Percentiles rank a stretch among this genome's conserved stretches.
phyloP scores from a whole-genome alignment of 768 basidiomycete species.

The Postia placenta region DNA sequence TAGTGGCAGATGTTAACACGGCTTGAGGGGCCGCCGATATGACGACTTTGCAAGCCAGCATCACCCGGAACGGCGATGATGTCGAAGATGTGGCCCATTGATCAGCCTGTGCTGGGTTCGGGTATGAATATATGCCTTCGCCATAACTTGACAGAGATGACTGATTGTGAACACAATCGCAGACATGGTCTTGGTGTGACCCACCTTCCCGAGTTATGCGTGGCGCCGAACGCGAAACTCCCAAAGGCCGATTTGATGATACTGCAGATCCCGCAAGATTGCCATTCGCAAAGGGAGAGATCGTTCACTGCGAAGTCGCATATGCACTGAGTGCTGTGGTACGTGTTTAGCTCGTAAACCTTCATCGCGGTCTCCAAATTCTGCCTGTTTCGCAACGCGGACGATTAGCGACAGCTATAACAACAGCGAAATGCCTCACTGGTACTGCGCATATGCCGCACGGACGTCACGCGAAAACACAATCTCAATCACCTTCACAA shows the following conservation, averaged over 20 bases:
- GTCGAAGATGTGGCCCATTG: slow-evolving; percentile 59
- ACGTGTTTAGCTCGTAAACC: slow-evolving; percentile 48
- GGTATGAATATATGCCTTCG: slow-evolving; percentile 57
- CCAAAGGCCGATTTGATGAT: slow-evolving; percentile 53
- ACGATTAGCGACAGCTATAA: no score
- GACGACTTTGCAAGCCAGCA: slow-evolving; percentile 52
- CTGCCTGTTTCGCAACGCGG: slow-evolving; percentile 3
- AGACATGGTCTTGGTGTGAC: slow-evolving; percentile 12
- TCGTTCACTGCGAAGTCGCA: slow-evolving; percentile 60
- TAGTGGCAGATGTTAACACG: slow-evolving; percentile 17
- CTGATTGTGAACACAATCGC: no score
- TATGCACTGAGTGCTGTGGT: slow-evolving; percentile 60
- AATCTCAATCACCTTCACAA: slow-evolving; percentile 56
- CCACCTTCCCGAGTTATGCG: slow-evolving; percentile 50
- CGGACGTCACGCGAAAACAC: slow-evolving; percentile 23
- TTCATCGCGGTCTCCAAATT: slow-evolving; percentile 25
- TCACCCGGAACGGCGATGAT: slow-evolving; percentile 59
- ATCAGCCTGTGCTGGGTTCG: slow-evolving; percentile 54
- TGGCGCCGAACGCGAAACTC: slow-evolving; percentile 49
- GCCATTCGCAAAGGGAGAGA: slow-evolving; percentile 45
- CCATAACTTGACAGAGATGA: slow-evolving; percentile 47
- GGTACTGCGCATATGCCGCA: slow-evolving; percentile 41
- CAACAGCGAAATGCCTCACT: no score
- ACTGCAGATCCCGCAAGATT: slow-evolving; percentile 61
- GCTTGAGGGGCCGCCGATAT: slow-evolving; percentile 23